Percentiles rank a stretch among this genome's conserved stretches.
These are phyloP conservation scores for Leptographium wingfieldii DNA, from an alignment of 2,329 filamentous ascomycete genomes.

Conservation along the genomic window DNA sequence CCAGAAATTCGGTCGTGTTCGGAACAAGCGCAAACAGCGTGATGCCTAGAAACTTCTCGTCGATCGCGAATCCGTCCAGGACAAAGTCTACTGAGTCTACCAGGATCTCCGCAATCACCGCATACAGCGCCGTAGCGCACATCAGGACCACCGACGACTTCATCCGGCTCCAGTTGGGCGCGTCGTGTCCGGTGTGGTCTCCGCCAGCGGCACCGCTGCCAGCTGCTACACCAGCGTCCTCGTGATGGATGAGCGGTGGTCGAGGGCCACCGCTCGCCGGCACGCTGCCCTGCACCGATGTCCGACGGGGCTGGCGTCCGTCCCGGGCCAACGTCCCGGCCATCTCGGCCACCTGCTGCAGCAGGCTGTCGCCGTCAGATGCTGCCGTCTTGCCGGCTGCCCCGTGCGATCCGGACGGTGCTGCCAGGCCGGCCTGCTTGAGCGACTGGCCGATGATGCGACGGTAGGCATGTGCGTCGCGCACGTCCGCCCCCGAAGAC, in stretches of 20 bases:
- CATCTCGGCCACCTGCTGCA: slow-evolving; percentile 84
- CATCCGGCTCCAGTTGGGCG: slow-evolving; percentile 90
- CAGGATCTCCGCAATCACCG: slow-evolving; percentile 92
- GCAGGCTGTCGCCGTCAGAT: slow-evolving; percentile 30
- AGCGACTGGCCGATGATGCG: slow-evolving; percentile 84
- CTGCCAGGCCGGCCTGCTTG: slow-evolving; percentile 45
- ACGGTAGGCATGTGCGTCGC: slow-evolving; percentile 83
- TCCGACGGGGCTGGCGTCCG: slow-evolving; percentile 23
- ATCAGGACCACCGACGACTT: slow-evolving; percentile 88
- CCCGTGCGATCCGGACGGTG: too few relatives aligned
- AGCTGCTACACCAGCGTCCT: background rate
- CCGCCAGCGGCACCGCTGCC: slow-evolving; percentile 2
- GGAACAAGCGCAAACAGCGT: slow-evolving; percentile 93
- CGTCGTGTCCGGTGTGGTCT: slow-evolving; percentile 68
- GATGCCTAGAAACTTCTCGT: slow-evolving; percentile 95
- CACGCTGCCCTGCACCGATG: slow-evolving; percentile 10
- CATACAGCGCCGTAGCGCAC: slow-evolving; percentile 80
- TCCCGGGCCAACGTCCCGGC: slow-evolving; percentile 65
- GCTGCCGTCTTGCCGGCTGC: too few relatives aligned
- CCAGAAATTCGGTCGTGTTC: slow-evolving; percentile 95
- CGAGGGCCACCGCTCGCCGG: slow-evolving; percentile 9
- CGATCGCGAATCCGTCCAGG: slow-evolving; percentile 75
- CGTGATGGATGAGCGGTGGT: slow-evolving; percentile 16
- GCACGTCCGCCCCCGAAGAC: slow-evolving; percentile 53
- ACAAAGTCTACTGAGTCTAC: slow-evolving; percentile 98